Percentiles rank a stretch among this genome's conserved stretches.
phyloP scores from a whole-genome alignment of 345 rosid species.

The Psidium guajava region DNA sequence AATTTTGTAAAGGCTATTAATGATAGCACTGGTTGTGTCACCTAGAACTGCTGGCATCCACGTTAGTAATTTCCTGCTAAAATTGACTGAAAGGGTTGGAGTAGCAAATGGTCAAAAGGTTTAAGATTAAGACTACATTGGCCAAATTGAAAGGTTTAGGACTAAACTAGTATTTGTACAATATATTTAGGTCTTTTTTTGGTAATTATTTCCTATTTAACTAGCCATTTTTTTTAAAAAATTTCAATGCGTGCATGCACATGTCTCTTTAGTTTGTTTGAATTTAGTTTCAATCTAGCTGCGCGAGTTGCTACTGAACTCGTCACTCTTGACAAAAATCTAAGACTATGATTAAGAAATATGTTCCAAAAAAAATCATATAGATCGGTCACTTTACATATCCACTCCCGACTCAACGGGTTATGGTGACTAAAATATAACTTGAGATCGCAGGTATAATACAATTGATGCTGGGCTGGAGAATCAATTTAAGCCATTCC shows the following conservation, averaged over 20 bases:
- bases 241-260: not conserved
- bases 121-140: not conserved
- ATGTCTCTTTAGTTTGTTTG: not conserved
- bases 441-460: not conserved
- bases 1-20: not conserved
- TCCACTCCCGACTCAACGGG: not conserved
- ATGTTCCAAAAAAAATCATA: not conserved
- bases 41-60: rapidly evolving
- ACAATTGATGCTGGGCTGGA: not conserved
- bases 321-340: not conserved
- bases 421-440: not conserved
- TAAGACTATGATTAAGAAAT: not conserved
- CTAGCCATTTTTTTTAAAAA: not conserved
- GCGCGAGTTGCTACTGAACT: not conserved
- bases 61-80: rapidly evolving
- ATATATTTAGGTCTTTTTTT: not conserved
- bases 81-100: rapidly evolving
- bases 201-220: not conserved
- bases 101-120: not conserved
- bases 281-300: not conserved
- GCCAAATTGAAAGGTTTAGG: no score
- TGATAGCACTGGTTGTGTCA: no score
- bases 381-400: not conserved
- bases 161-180: rapidly evolving
- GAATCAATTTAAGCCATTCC: not conserved